Evolutionary conservation across 2,329 filamentous ascomycete species (phyloP), one percentile per base, ranked within the genome.

Genomic region (Bretziella fagacearum): DNA sequence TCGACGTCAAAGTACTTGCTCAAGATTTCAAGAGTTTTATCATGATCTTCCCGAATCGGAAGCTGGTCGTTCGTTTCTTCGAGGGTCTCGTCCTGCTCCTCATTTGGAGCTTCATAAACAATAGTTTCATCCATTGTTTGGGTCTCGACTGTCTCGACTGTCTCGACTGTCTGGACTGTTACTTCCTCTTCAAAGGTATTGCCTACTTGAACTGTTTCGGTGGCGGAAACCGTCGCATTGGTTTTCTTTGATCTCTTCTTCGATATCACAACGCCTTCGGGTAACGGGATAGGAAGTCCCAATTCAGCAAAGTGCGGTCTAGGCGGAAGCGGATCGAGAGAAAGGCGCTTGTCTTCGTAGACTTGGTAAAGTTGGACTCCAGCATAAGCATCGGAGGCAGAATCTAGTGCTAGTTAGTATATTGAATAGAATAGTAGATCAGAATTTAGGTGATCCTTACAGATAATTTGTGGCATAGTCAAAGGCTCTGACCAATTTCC

Each of bases 321-420:
- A 3, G 82, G 81, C 4, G 87, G 87, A 2, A 64, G 70, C 1
- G 85, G 85, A 10, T 73, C 62, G 51, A 94, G 65, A 5, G 66
- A 64, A 54, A 73, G 67, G 13, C 87, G 70, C 55, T 81, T 74
- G 43, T 72, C 63, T 49, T 95, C 79, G 37, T 94, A 65, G 1
- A 71, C 69, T 51, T 84, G 67, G 56, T 76, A 93, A 1, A 95
- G 65, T 48, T 84, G 79, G 8, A 81, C 62, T 36, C 78, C 74
- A 50, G 82, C 85, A 58, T 94, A 95, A 0, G 84, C 81, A 59
- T 93, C 85, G 1, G 83, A 79, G 10, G 84, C 85, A 7, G 84
- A 77, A 60, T 87, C 79, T 83, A 42, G 18, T 18, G n/a, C 15
- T 4, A n/a, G 33, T 32, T 35, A 47, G 23, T 25, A 41, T 23